Evolutionary conservation across 2,329 filamentous ascomycete species (phyloP), one percentile per base, ranked within the genome.

Genomic region (Rutstroemia sp.): DNA sequence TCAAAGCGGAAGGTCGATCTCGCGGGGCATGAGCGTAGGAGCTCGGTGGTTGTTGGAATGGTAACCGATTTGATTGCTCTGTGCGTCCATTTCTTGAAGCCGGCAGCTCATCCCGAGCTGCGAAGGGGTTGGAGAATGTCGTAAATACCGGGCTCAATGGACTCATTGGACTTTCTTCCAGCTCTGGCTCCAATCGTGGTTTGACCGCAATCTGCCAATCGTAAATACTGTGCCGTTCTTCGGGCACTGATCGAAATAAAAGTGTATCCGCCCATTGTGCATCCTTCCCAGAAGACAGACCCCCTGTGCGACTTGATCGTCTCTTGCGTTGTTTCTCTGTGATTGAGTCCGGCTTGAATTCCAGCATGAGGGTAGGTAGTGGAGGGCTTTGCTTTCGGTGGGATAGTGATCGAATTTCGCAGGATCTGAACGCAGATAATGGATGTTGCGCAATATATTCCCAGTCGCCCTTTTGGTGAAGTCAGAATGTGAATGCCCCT

Each of bases 271-370:
- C 48, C 62, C 64, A 66, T 51, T 55, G 53, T 2, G 65, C 59
- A 47, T 67, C 66, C 48, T 66, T 68, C 25, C 12, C 49, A 4
- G 63, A 61, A 14, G 65, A 62, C 21, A 86, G 71, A 3, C 79
- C 80, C 4, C 79, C 77, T 3, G 83, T 80, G 58, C 83, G 76
- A 62, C 83, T 86, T 48, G 83, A 86, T 58, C 83, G 76, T 50
- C 83, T 78, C 64, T 85, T 86, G 55, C 81, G 78, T 60, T 83
- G 73, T 67, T 82, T 84, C 61, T 86, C 82, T 39, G 76, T 74
- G 8, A 70, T 63, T 0, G 76, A 73, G 61, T 79, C 77, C 19
- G 75, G 74, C 21, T 75, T 73, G 48, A 86, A 71, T 56, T 60
- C 79, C 39, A 86, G 66, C 47, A 84, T 73, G 12, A 87, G 74